These are phyloP conservation scores for Drechslerella dactyloides DNA, from an alignment of 2,329 filamentous ascomycete species.

Conservation along the genomic window DNA sequence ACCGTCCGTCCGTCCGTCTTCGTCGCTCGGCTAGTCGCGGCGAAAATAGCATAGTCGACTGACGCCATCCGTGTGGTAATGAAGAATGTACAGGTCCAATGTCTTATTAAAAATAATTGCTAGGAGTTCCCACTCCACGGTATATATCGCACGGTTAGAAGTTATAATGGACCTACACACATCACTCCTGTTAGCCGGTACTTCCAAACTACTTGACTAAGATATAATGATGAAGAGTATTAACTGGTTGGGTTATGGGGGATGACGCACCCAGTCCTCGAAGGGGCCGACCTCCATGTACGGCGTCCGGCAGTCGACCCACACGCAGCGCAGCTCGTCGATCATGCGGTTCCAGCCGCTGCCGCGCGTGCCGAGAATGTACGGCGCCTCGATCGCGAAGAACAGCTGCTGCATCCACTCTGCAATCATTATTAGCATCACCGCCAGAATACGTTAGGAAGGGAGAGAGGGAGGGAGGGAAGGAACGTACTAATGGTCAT, in stretches of 20 bases:
- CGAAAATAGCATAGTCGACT: no score
- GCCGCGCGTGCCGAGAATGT: slow-evolving; percentile 52
- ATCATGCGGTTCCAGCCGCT: slow-evolving; percentile 54
- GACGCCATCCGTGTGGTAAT: background rate
- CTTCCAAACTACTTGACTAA: no score
- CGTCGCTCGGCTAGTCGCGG: no score
- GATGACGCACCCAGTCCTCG: slow-evolving; percentile 51
- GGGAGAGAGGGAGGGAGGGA: background rate
- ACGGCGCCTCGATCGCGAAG: slow-evolving; percentile 52
- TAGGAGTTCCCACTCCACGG: no score
- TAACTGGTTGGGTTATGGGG: background rate
- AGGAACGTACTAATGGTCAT: slow-evolving; percentile 52
- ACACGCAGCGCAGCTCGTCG: slow-evolving; percentile 53
- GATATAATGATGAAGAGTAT: background rate
- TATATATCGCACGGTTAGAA: slow-evolving; percentile 16
- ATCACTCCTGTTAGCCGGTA: slow-evolving; percentile 10
- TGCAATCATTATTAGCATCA: background rate
- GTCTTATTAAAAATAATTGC: slow-evolving; percentile 1
- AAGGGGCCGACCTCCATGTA: slow-evolving; percentile 53
- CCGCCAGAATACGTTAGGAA: background rate
- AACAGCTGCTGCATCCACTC: slow-evolving; percentile 52
- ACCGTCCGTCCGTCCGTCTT: no score
- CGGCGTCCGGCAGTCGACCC: slow-evolving; percentile 52
- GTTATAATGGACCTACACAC: slow-evolving; percentile 45
- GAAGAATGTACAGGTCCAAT: background rate